Evolutionary conservation across 1,284 basidiomycete genomes (phyloP).

Genomic region (Ceratobasidium papillatum): DNA sequence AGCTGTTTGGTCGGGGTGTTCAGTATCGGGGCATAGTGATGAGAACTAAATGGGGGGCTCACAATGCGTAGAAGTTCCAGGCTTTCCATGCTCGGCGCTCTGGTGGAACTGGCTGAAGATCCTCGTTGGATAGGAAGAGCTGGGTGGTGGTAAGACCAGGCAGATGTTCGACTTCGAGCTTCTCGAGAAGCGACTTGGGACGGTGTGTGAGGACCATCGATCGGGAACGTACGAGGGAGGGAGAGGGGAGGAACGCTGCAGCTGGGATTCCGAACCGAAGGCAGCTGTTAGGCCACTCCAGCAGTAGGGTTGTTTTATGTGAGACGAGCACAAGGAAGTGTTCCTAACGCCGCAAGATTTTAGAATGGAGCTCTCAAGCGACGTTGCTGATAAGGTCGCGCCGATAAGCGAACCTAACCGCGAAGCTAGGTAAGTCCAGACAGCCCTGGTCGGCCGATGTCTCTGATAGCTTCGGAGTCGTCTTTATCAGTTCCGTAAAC

Average conservation of each 20-base stretch:
- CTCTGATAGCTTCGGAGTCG: neutral
- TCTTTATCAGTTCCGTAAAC: neutral
- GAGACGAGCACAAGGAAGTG: neutral
- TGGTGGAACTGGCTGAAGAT: conserved; percentile 66
- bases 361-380: neutral
- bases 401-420: conserved; percentile 37
- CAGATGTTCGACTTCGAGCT: conserved; percentile 62
- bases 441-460: conserved; percentile 29
- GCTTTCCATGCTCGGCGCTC: conserved; percentile 67
- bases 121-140: conserved; percentile 68
- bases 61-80: conserved; percentile 74
- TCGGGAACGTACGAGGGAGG: neutral
- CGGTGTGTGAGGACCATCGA: conserved; percentile 23
- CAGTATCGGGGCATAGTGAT: conserved; percentile 21
- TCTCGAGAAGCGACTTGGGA: conserved; percentile 46
- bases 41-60: conserved; percentile 47
- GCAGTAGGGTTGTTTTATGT: conserved; percentile 15
- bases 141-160: conserved; percentile 61
- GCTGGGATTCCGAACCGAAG: conserved; percentile 28
- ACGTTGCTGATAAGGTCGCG: conserved; percentile 32
- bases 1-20: conserved; percentile 57
- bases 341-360: neutral
- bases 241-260: neutral
- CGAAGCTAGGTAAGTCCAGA: neutral
- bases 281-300: neutral